These are phyloP conservation scores for Ceratobasidium sp. DNA, from an alignment of 1,284 basidiomycete species.

Conservation along the genomic window DNA sequence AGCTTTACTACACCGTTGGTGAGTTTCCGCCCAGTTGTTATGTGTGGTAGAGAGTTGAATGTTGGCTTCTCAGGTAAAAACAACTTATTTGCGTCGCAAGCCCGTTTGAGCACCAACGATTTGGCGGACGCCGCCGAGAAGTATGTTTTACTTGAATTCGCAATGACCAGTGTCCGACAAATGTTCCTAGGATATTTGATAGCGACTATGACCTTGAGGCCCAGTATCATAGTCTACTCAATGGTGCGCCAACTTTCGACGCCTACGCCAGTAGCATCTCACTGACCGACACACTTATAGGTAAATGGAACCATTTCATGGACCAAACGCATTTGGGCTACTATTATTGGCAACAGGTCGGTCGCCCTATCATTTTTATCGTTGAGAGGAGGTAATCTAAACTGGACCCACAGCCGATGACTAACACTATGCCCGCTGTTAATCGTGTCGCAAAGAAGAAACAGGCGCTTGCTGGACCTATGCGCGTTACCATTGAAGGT, in stretches of 20 bases:
- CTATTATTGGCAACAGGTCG: slow-evolving; percentile 68
- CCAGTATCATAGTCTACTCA: slow-evolving; percentile 63
- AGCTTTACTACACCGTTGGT: slow-evolving; percentile 64
- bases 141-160: neutral
- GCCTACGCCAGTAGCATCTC: too few species aligned
- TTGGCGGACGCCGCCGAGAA: slow-evolving; percentile 61
- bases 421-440: slow-evolving; percentile 60
- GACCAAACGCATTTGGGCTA: slow-evolving; percentile 58
- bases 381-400: neutral
- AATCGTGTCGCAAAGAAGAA: slow-evolving; percentile 64
- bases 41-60: too few species aligned
- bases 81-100: slow-evolving; percentile 68
- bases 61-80: slow-evolving; percentile 52
- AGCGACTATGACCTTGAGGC: slow-evolving; percentile 64
- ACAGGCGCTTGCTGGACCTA: slow-evolving; percentile 62
- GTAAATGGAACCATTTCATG: slow-evolving; percentile 39
- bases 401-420: neutral
- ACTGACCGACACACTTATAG: neutral
- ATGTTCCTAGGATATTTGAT: slow-evolving; percentile 55
- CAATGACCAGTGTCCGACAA: neutral
- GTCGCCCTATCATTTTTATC: neutral
- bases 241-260: slow-evolving; percentile 53
- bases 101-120: slow-evolving; percentile 64
- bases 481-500: slow-evolving; percentile 67
- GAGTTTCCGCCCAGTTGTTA: too few species aligned